Conservation (phyloP, 176 grass and related monocot genomes). For the Otatea glauca region DNA sequence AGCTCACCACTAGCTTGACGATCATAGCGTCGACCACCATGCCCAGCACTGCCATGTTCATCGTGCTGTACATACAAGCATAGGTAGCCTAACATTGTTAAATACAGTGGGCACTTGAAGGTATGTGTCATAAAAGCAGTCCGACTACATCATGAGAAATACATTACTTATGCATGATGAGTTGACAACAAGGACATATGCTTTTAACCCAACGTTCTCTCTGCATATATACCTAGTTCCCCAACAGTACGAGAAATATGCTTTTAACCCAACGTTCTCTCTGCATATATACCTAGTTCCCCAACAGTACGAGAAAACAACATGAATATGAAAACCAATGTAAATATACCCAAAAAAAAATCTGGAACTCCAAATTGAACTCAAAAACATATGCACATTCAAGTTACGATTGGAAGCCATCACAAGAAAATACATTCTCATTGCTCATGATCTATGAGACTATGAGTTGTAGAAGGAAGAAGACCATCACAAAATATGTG, state of each 20-base stretch:
- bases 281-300: conserved; percentile 1
- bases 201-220: conserved; percentile 24
- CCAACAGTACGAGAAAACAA: background rate
- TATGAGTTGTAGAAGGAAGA: conserved; percentile 7
- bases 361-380: background rate
- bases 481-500: background rate
- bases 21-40: conserved; percentile 69
- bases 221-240: conserved; percentile 1
- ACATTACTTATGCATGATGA: conserved; percentile 36
- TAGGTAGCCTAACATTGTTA: conserved; percentile 84
- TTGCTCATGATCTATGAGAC: background rate
- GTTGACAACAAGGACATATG: conserved; percentile 26
- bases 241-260: too few relatives aligned
- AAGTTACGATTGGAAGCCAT: background rate
- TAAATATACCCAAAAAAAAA: background rate
- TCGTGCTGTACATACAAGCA: conserved; percentile 89
- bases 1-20: conserved; percentile 53
- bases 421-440: background rate
- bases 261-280: conserved; percentile 24
- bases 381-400: background rate
- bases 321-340: background rate
- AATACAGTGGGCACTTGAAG: conserved; percentile 67
- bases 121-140: conserved; percentile 53
- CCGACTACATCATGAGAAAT: conserved; percentile 58
- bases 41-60: conserved; percentile 70